Conservation (phyloP, 208 protist species). For the Acanthamoeba castellanii region DNA sequence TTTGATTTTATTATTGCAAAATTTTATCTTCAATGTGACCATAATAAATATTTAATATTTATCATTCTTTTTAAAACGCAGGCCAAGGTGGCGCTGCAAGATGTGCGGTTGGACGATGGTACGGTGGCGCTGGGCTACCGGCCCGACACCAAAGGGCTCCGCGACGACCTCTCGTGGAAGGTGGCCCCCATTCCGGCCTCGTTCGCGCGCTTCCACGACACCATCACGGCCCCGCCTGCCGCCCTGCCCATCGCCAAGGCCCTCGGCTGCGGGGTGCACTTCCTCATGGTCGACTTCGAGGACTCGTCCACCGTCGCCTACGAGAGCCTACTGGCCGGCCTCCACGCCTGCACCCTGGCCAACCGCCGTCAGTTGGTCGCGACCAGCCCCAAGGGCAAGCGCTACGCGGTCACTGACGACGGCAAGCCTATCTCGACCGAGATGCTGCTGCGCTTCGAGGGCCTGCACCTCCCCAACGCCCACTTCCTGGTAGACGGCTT, state of each 20-base stretch:
- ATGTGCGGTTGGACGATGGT: conserved; percentile 48
- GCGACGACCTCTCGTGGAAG: conserved; percentile 43
- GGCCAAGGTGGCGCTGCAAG: not conserved
- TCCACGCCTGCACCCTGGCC: conserved; percentile 24
- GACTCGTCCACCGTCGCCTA: conserved; percentile 64
- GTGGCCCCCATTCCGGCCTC: conserved; percentile 31
- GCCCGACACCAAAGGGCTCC: conserved; percentile 7
- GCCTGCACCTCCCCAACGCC: conserved; percentile 57
- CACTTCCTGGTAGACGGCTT: conserved; percentile 60
- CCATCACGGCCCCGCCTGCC: conserved; percentile 53
- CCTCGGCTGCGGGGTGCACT: conserved; percentile 41
- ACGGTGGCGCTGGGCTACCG: conserved; percentile 69
- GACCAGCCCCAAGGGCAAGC: conserved; percentile 16
- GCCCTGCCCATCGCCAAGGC: conserved; percentile 52
- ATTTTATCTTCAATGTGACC: not conserved
- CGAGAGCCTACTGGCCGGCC: conserved; percentile 52
- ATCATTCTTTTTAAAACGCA: not conserved
- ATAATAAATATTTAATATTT: not conserved
- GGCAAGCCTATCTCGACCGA: conserved; percentile 11
- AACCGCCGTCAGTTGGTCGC: conserved; percentile 38
- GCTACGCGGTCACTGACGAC: not conserved
- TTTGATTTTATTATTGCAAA: too few relatives aligned
- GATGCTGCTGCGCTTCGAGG: conserved; percentile 58
- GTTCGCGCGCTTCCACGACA: conserved; percentile 65
- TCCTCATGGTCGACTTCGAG: conserved; percentile 73